A percentile compares a stretch with the other conserved stretches of the same genome.
Conservation (phyloP, 192 early-diverging fungal genomes). For the Backusella tuberculispora region DNA sequence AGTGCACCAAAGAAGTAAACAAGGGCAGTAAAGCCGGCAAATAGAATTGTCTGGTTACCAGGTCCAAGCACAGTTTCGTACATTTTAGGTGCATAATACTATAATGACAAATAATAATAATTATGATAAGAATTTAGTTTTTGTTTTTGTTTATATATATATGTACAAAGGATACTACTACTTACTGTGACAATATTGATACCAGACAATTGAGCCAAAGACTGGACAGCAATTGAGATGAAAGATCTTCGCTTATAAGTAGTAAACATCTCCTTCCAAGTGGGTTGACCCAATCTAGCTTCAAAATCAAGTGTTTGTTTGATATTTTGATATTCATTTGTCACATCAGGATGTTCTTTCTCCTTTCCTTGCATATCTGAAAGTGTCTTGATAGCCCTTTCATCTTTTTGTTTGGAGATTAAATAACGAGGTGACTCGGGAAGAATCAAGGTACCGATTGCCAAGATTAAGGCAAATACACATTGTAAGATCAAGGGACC, state of each 20-base stretch:
- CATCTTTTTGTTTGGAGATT: conserved; percentile 58
- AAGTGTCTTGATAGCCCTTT: conserved; percentile 68
- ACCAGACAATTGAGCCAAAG: conserved; percentile 26
- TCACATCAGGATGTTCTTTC: conserved; percentile 48
- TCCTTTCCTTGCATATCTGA: conserved; percentile 15
- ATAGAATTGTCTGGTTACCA: conserved; percentile 8
- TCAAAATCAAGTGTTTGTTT: conserved; percentile 49
- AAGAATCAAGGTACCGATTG: conserved; percentile 70
- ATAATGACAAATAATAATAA: not conserved
- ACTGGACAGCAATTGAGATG: conserved; percentile 30
- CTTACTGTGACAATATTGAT: conserved; percentile 31
- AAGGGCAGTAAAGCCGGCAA: conserved; percentile 25
- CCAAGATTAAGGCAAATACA: conserved; percentile 74
- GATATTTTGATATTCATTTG: conserved; percentile 69
- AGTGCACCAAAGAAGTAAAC: conserved; percentile 26
- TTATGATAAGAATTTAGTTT: not conserved
- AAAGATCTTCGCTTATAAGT: conserved; percentile 27
- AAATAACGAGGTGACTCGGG: conserved; percentile 89
- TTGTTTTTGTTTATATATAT: not conserved
- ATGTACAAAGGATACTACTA: not conserved
- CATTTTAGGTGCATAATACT: conserved; percentile 37
- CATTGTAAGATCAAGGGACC: conserved; percentile 82
- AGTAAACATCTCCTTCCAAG: conserved; percentile 44
- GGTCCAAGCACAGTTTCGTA: conserved; percentile 26
- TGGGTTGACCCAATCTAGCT: conserved; percentile 38